Conservation (phyloP, 768 basidiomycete species). For the Pleurotus giganteus region DNA sequence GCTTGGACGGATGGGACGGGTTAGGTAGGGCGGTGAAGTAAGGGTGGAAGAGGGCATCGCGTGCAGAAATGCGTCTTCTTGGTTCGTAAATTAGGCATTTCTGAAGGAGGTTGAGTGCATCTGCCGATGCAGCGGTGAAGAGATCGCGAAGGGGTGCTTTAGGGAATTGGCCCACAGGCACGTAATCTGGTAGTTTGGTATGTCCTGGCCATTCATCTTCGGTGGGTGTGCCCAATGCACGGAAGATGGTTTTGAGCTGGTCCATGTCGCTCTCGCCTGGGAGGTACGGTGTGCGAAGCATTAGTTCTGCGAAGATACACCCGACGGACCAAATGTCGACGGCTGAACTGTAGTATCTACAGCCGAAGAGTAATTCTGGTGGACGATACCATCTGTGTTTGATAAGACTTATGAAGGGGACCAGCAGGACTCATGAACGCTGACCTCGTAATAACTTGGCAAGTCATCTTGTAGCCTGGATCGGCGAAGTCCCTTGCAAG, state of each 20-base stretch:
- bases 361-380: conserved; percentile 90
- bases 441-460: conserved; percentile 95
- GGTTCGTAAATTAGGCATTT: conserved; percentile 88
- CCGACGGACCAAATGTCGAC: conserved; percentile 98
- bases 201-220: conserved; percentile 98
- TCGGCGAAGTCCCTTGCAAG: conserved; percentile 95
- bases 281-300: conserved; percentile 93
- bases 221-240: conserved; percentile 92
- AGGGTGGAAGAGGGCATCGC: conserved; percentile 78
- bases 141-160: conserved; percentile 80
- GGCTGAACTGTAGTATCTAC: conserved; percentile 85
- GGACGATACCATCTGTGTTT: conserved; percentile 90
- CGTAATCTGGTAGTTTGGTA: conserved; percentile 86
- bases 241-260: conserved; percentile 91
- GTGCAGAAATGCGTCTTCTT: conserved; percentile 71
- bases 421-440: conserved; percentile 19
- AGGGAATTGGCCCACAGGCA: conserved; percentile 83
- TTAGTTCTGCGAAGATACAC: conserved; percentile 96
- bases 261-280: conserved; percentile 97
- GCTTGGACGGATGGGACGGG: conserved; percentile 83
- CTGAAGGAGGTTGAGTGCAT: conserved; percentile 78
- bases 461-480: conserved; percentile 95
- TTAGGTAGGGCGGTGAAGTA: conserved; percentile 88
- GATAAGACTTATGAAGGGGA: neutral
- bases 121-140: conserved; percentile 87